Evolutionary conservation across 176 grass and related monocot genomes (phyloP), one percentile per base, ranked within the genome.

Genomic region (Microstegium vimineum): DNA sequence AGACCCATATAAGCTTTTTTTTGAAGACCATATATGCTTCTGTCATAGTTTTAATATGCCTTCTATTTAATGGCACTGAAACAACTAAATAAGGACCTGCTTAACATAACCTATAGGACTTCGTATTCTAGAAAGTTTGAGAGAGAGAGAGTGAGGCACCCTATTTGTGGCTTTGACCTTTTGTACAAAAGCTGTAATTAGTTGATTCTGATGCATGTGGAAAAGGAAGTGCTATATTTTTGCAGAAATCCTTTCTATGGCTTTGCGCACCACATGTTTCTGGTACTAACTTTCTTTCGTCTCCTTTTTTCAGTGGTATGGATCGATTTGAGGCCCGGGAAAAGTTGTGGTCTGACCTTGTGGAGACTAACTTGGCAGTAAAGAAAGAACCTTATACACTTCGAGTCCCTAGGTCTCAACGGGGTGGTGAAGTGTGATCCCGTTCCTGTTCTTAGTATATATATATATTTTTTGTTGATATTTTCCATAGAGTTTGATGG

Each of bases 391-490:
- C 89, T 78, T 81, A 98, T 87, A 90, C 79, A 2, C 89, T 95
- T 75, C 89, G 95, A 91, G 95, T 98, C 82, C 95, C 95, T 34
- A 93, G 92, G 90, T 98, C 95, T 60, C 95, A 98, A 85, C 85
- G 95, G 73, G 95, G 95, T 77, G 92, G 95, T 91, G 95, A 98
- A 86, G 95, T 98, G 83, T 79, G 90, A 93, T 75, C 74, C 30
- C 60, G 59, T 93, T 75, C 86, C 66, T 76, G 33, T 43, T 77
- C 81, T 82, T 69, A 38, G 69, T 84, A 22, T n/a, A n/a, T n/a
- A n/a, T n/a, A n/a, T n/a, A 78, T 40, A 64, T 69, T 74, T 65
- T 73, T 71, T 35, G 42, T 46, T 67, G 15, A 82, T 84, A 59
- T 63, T 70, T 82, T 52, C 10, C 25, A 31, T 71, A 57, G 65